These are phyloP conservation scores for Diaporthe batatas DNA, from an alignment of 2,329 filamentous ascomycete species.

Conservation along the genomic window DNA sequence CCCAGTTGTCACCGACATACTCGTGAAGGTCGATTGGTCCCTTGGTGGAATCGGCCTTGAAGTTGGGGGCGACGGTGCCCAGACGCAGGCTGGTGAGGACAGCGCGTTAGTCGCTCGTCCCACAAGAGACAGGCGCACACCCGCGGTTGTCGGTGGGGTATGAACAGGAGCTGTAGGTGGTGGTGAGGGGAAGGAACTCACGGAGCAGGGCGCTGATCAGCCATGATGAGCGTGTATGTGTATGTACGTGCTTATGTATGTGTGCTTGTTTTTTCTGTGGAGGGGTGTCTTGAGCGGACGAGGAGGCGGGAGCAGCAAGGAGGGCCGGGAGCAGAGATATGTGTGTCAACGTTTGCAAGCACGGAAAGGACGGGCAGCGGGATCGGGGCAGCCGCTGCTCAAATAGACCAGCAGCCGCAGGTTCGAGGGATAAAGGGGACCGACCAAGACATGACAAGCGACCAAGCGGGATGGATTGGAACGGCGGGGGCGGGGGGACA, in stretches of 20 bases:
- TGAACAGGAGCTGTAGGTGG: background rate
- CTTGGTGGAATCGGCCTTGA: slow-evolving; percentile 83
- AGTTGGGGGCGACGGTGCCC: slow-evolving; percentile 80
- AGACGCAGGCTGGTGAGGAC: slow-evolving; percentile 67
- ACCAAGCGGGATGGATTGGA: slow-evolving; percentile 17
- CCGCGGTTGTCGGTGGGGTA: background rate
- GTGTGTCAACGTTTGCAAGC: background rate
- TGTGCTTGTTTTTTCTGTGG: background rate
- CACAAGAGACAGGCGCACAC: no score
- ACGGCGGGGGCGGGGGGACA: slow-evolving; percentile 26
- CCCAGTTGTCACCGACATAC: slow-evolving; percentile 84
- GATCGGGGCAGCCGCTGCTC: slow-evolving; percentile 7
- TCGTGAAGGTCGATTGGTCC: slow-evolving; percentile 87
- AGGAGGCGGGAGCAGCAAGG: background rate
- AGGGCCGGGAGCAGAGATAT: background rate
- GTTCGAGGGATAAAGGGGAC: background rate
- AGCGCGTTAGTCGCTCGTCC: slow-evolving; percentile 10
- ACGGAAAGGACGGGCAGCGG: background rate
- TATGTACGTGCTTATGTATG: background rate
- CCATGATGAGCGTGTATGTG: slow-evolving; percentile 49
- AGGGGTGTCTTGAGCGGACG: slow-evolving; percentile 1
- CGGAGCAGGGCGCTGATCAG: slow-evolving; percentile 51
- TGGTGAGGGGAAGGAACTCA: slow-evolving; percentile 45
- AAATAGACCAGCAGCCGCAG: slow-evolving; percentile 23
- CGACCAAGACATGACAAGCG: slow-evolving; percentile 17